phyloP scores from a whole-genome alignment of 768 basidiomycete genomes.

The Russula griseocarnosa region DNA sequence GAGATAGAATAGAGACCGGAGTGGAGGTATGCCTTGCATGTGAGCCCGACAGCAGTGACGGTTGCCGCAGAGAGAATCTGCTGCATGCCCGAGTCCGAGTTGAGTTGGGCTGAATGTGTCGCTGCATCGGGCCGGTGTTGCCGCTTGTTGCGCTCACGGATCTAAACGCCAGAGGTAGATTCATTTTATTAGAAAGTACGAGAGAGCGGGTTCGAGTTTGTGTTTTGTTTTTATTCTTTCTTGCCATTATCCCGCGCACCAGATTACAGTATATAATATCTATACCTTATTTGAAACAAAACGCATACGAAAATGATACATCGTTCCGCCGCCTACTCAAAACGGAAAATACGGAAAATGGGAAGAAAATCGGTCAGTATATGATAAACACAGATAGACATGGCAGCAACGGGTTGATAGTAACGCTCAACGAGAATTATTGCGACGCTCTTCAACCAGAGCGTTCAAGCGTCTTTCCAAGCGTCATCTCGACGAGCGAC shows the following conservation, averaged over 20 bases:
- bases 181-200: neutral
- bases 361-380: conserved; percentile 2
- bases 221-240: no score
- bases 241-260: no score
- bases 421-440: conserved; percentile 21
- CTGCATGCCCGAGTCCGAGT: conserved; percentile 14
- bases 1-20: conserved; percentile 62
- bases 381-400: neutral
- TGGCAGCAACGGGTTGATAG: no score
- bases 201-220: neutral
- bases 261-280: conserved; percentile 12
- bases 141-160: neutral
- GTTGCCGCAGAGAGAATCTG: conserved; percentile 50
- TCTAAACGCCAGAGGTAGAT: neutral
- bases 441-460: conserved; percentile 61
- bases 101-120: no score
- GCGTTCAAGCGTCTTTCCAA: conserved; percentile 70
- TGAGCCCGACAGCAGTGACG: conserved; percentile 63
- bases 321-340: no score
- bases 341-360: neutral
- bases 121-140: neutral
- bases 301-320: neutral
- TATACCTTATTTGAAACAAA: no score
- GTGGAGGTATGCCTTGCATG: conserved; percentile 73
- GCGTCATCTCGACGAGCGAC: conserved; percentile 71